These are phyloP conservation scores for Phaeotremella skinneri DNA, from an alignment of 768 basidiomycete genomes.

Conservation along the genomic window DNA sequence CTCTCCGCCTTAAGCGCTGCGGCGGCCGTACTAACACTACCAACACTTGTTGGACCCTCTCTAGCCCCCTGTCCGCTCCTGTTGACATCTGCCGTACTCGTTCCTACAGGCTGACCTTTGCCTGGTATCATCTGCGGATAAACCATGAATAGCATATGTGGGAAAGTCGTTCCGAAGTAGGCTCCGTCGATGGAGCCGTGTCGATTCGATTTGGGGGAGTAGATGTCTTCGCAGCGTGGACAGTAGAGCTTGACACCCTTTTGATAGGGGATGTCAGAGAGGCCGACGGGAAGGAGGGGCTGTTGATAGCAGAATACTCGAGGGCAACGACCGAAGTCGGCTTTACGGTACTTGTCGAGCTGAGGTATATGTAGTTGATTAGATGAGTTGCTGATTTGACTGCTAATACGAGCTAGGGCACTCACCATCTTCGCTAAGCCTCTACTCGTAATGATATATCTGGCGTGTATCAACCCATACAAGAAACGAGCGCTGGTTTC, in stretches of 20 bases:
- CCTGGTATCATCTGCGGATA: constrained; percentile 89
- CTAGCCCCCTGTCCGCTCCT: constrained; percentile 9
- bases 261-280: constrained; percentile 95
- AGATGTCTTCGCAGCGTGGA: constrained; percentile 96
- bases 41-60: constrained; percentile 55
- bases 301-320: constrained; percentile 93
- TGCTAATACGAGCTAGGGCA: constrained; percentile 6
- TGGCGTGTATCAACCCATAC: constrained; percentile 93
- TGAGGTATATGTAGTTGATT: constrained; percentile 24
- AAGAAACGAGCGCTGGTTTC: constrained; percentile 90
- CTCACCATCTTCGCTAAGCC: constrained; percentile 92
- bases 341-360: constrained; percentile 95
- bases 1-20: constrained; percentile 86
- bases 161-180: constrained; percentile 97
- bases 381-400: not conserved
- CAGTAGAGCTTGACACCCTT: constrained; percentile 99
- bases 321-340: constrained; percentile 97
- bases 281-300: constrained; percentile 91
- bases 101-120: constrained; percentile 57
- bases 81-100: constrained; percentile 25
- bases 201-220: constrained; percentile 92
- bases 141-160: constrained; percentile 93
- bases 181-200: constrained; percentile 98
- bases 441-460: constrained; percentile 93
- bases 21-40: constrained; percentile 72